phyloP scores from a whole-genome alignment of 257 asterid genomes.

The Solanum clarkiae region DNA sequence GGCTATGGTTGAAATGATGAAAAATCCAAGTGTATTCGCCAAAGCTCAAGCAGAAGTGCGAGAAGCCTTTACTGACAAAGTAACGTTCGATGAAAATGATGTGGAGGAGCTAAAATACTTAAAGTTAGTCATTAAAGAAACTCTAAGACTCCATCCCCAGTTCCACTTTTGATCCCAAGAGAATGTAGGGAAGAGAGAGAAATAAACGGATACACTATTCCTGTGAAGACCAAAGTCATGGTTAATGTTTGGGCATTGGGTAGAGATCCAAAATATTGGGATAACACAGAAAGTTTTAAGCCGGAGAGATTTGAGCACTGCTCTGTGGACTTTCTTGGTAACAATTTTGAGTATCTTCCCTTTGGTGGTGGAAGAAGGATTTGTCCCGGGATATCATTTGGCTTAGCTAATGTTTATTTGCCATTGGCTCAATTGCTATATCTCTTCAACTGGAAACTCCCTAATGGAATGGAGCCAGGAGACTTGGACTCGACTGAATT shows the following conservation, averaged over 20 bases:
- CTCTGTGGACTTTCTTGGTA: background rate
- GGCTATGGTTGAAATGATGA: background rate
- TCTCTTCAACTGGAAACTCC: background rate
- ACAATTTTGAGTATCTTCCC: background rate
- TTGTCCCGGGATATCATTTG: background rate
- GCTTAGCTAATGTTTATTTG: background rate
- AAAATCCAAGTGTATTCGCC: background rate
- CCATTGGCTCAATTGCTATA: background rate
- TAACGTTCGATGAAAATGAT: background rate
- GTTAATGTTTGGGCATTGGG: background rate
- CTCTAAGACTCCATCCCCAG: background rate
- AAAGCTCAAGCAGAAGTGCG: background rate
- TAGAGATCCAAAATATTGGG: background rate
- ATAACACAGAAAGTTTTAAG: background rate
- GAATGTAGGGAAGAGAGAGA: background rate
- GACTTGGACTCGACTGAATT: background rate
- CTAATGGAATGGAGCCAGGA: background rate
- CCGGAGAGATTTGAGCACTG: background rate
- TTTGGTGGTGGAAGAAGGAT: background rate
- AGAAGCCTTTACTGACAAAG: background rate
- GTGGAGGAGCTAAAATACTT: background rate
- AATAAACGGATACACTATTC: background rate
- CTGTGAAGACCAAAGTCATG: background rate
- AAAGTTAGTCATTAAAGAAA: background rate
- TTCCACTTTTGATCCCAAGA: background rate